Conservation (phyloP, 2,329 filamentous ascomycete genomes). For the Orbilia ellipsospora region DNA sequence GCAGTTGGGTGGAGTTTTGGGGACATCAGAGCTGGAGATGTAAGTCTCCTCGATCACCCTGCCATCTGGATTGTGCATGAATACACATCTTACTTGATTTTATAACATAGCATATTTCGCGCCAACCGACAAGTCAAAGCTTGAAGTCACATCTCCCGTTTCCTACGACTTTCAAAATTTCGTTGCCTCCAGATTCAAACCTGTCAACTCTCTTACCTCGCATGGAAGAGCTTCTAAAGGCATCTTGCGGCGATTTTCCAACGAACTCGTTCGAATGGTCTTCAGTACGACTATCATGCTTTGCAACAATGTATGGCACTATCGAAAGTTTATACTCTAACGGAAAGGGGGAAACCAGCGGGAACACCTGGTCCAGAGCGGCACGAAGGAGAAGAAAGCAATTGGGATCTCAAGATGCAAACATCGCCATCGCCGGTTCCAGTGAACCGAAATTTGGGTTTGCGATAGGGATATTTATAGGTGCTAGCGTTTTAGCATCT, state of each 20-base stretch:
- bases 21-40: constrained; percentile 71
- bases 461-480: constrained; percentile 66
- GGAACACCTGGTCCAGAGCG: constrained; percentile 64
- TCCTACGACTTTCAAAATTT: constrained; percentile 42
- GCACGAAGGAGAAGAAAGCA: constrained; percentile 63
- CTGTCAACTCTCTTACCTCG: constrained; percentile 30
- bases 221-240: constrained; percentile 30
- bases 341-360: constrained; percentile 30
- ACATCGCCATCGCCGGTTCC: constrained; percentile 71
- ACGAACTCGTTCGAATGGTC: constrained; percentile 37
- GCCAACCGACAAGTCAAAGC: constrained; percentile 32
- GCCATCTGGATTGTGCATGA: constrained; percentile 6
- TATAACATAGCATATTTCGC: constrained; percentile 30
- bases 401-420: constrained; percentile 57
- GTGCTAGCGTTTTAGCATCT: constrained; percentile 59
- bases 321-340: constrained; percentile 47
- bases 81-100: neutral
- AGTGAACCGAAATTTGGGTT: constrained; percentile 67
- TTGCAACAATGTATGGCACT: constrained; percentile 42
- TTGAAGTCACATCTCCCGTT: constrained; percentile 44
- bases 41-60: constrained; percentile 1
- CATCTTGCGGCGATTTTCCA: constrained; percentile 32
- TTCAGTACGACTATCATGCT: constrained; percentile 31
- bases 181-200: constrained; percentile 21
- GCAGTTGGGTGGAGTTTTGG: constrained; percentile 87